Conservation (phyloP, 108 stramenopile species). For the Seminavis robusta region DNA sequence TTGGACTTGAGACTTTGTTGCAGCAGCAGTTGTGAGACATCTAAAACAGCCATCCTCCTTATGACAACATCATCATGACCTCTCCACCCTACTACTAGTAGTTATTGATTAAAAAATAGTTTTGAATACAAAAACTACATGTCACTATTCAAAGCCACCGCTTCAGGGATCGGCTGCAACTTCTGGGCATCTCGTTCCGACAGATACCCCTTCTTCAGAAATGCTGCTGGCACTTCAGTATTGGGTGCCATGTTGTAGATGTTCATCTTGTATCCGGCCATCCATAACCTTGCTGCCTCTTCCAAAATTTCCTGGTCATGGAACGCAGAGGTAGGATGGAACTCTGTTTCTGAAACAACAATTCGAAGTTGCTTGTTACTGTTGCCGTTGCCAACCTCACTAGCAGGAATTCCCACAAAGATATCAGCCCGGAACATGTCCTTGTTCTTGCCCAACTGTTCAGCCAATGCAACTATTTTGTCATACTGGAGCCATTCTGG, state of each 20-base stretch:
- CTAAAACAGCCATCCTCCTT: too few relatives aligned
- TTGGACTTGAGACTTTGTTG: too few relatives aligned
- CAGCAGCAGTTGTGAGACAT: too few relatives aligned
- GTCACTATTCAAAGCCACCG: too few relatives aligned
- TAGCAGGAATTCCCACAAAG: slow-evolving; percentile 18
- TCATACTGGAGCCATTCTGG: slow-evolving; percentile 22
- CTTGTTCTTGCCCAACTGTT: slow-evolving; percentile 9
- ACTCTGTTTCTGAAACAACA: slow-evolving; percentile 18
- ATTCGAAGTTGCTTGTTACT: neutral
- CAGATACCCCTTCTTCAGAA: too few relatives aligned
- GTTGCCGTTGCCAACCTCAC: neutral
- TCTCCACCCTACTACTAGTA: too few relatives aligned
- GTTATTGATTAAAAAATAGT: too few relatives aligned
- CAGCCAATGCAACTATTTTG: slow-evolving; percentile 9
- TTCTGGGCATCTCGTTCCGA: too few relatives aligned
- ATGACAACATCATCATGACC: too few relatives aligned
- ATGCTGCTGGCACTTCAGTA: slow-evolving; percentile 14
- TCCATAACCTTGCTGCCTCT: slow-evolving; percentile 13
- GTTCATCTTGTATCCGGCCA: slow-evolving; percentile 14
- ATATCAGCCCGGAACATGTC: slow-evolving; percentile 22
- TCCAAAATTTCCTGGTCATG: neutral
- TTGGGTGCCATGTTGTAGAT: slow-evolving; percentile 15
- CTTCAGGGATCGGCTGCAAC: too few relatives aligned
- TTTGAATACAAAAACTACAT: too few relatives aligned
- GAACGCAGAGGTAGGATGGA: slow-evolving; percentile 8